Evolutionary conservation across 2,329 filamentous ascomycete genomes (phyloP).

Genomic region (Xylaria sp.): DNA sequence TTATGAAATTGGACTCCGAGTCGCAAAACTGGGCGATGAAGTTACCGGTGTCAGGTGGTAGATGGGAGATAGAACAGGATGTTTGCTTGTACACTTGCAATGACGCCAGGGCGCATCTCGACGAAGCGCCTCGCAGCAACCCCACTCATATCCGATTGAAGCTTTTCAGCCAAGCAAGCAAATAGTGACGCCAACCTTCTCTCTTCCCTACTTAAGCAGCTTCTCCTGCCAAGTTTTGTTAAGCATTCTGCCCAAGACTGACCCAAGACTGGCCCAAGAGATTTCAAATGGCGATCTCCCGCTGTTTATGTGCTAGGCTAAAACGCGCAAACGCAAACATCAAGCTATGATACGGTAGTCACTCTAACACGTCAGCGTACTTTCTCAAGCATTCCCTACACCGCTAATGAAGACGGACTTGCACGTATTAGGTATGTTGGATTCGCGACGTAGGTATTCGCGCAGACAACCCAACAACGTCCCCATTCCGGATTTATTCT

Average conservation of each 20-base stretch:
- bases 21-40: neutral
- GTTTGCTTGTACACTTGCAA: no score
- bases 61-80: neutral
- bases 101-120: neutral
- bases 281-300: conserved; percentile 2
- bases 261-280: neutral
- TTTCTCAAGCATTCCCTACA: neutral
- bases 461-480: neutral
- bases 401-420: neutral
- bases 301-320: neutral
- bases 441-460: neutral
- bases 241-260: neutral
- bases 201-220: neutral
- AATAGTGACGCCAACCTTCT: neutral
- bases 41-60: neutral
- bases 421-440: neutral
- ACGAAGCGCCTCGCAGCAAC: neutral
- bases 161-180: conserved; percentile 19
- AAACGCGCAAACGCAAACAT: neutral
- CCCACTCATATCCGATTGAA: conserved; percentile 11
- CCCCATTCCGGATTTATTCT: neutral
- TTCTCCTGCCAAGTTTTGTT: conserved; percentile 18
- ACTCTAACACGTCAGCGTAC: neutral
- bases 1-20: neutral
- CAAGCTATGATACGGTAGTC: neutral